phyloP scores from a whole-genome alignment of 2,329 filamentous ascomycete species.

The Bimuria novae-zelandiae region DNA sequence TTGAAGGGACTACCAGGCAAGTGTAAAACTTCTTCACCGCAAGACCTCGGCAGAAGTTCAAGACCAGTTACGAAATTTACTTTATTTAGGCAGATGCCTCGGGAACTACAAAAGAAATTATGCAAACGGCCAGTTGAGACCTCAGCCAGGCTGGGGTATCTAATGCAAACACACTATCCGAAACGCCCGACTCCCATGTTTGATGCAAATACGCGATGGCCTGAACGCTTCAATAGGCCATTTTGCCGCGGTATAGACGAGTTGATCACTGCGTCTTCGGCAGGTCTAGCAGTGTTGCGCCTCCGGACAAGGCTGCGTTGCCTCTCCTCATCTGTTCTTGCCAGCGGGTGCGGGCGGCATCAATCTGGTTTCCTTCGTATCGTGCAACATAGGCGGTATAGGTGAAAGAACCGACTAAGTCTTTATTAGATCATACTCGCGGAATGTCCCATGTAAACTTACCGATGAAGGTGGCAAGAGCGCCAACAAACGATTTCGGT shows the following conservation, averaged over 20 bases:
- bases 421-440: conserved; percentile 10
- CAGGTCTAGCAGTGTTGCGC: conserved; percentile 4
- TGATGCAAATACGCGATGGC: neutral
- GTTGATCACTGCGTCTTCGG: no score
- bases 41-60: neutral
- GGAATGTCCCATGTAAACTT: neutral
- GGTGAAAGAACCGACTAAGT: conserved; percentile 31
- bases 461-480: conserved; percentile 41
- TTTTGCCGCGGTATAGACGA: no score
- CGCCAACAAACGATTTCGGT: conserved; percentile 39
- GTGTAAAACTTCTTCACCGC: neutral
- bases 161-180: neutral
- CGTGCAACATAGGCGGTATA: conserved; percentile 40
- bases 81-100: neutral
- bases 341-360: conserved; percentile 40
- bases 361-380: conserved; percentile 40
- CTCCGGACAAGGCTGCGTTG: conserved; percentile 10
- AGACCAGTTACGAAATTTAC: neutral
- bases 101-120: neutral
- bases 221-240: no score
- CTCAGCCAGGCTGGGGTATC: conserved; percentile 3
- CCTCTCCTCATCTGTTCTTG: conserved; percentile 29
- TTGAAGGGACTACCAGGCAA: no score
- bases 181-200: neutral
- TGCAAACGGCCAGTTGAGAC: neutral